A percentile compares a stretch with the other conserved stretches of the same genome.
Conservation (phyloP, 192 early-diverging fungal genomes). For the Coemansia aciculifera region DNA sequence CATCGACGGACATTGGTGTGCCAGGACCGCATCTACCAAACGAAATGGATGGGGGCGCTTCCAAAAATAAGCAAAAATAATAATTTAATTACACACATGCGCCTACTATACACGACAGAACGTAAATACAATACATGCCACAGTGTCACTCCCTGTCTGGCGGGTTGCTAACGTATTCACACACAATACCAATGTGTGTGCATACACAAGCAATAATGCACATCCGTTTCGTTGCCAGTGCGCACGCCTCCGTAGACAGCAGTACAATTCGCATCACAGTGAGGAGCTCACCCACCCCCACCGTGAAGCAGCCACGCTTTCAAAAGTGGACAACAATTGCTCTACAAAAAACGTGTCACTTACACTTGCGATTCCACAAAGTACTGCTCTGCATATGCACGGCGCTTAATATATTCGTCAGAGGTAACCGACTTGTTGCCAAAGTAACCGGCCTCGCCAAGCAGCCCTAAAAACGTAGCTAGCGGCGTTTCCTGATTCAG, state of each 20-base stretch:
- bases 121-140: constrained; percentile 9
- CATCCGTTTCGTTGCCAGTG: not conserved
- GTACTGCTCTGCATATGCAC: constrained; percentile 16
- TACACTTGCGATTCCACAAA: constrained; percentile 25
- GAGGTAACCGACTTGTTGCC: constrained; percentile 6
- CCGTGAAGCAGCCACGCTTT: not conserved
- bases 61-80: constrained; percentile 7
- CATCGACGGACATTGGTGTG: constrained; percentile 16
- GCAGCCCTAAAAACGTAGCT: constrained; percentile 11
- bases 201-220: not conserved
- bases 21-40: constrained; percentile 21
- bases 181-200: not conserved
- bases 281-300: not conserved
- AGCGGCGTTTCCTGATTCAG: constrained; percentile 4
- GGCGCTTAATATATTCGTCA: constrained; percentile 6
- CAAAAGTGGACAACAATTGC: not conserved
- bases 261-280: not conserved
- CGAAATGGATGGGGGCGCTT: constrained; percentile 1
- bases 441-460: constrained; percentile 17
- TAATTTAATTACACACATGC: not conserved
- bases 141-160: constrained; percentile 1
- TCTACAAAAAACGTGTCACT: not conserved
- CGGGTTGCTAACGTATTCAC: not conserved
- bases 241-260: not conserved
- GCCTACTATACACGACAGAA: not conserved